These are phyloP conservation scores for Nymphaea colorata DNA, from an alignment of 164 flowering plant genomes.

Conservation along the genomic window DNA sequence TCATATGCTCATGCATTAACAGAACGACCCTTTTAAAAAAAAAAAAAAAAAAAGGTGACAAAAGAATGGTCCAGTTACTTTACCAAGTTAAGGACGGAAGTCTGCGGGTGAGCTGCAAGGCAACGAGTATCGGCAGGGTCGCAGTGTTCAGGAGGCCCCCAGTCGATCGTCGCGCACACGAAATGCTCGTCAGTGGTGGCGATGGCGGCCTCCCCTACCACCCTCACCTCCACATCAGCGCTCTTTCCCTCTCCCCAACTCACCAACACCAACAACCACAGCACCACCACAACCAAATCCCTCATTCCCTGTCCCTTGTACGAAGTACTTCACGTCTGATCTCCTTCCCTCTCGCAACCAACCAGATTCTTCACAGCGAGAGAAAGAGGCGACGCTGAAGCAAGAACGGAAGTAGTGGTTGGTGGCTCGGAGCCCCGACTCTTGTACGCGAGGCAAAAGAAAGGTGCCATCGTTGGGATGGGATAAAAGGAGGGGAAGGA, in stretches of 20 bases:
- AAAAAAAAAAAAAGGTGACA: neutral
- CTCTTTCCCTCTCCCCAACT: neutral
- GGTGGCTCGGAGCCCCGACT: too few relatives aligned
- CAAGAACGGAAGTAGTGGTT: too few relatives aligned
- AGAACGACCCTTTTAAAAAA: too few relatives aligned
- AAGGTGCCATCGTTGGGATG: too few relatives aligned
- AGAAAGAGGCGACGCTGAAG: too few relatives aligned
- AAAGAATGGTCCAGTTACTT: too few relatives aligned
- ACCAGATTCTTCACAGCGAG: too few relatives aligned
- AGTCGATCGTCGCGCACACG: constrained; percentile 47
- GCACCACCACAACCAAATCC: neutral
- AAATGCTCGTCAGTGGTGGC: constrained; percentile 44
- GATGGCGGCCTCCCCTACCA: constrained; percentile 18
- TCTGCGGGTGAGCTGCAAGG: neutral
- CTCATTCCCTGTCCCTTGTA: neutral
- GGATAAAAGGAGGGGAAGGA: too few relatives aligned
- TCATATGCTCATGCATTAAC: too few relatives aligned
- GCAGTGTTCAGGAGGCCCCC: constrained; percentile 49
- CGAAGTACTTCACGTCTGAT: too few relatives aligned
- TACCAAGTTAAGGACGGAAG: constrained; percentile 7
- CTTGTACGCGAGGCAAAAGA: too few relatives aligned
- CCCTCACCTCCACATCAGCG: constrained; percentile 15
- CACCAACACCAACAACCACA: neutral
- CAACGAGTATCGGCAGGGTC: constrained; percentile 15
- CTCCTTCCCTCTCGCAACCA: too few relatives aligned